Evolutionary conservation across 176 grass and related monocot genomes (phyloP).

Genomic region (Saccharum officinarum): DNA sequence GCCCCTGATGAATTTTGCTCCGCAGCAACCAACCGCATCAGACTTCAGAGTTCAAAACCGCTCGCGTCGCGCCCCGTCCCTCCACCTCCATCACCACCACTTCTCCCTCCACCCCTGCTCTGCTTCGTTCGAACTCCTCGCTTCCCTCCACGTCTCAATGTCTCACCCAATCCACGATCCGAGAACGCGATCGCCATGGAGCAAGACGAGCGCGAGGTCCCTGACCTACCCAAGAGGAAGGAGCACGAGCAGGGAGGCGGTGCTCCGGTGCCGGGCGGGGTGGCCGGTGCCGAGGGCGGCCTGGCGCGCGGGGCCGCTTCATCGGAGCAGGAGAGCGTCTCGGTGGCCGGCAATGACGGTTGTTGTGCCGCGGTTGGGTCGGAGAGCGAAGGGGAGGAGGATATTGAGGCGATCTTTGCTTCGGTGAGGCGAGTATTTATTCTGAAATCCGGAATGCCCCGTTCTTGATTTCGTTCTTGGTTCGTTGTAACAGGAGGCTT

Average conservation of each 20-base stretch:
- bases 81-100: background rate
- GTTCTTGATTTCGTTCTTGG: too few species aligned
- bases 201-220: background rate
- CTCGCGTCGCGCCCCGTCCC: too few species aligned
- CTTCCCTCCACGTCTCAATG: background rate
- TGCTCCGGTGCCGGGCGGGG: background rate
- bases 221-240: background rate
- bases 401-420: background rate
- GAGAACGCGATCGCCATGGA: conserved; percentile 16
- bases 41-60: too few species aligned
- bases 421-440: too few species aligned
- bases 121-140: background rate
- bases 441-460: too few species aligned
- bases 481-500: too few species aligned
- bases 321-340: background rate
- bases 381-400: background rate
- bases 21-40: too few species aligned
- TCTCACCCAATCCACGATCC: background rate
- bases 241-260: background rate
- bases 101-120: background rate
- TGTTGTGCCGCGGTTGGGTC: too few species aligned
- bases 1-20: too few species aligned
- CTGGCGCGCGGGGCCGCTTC: background rate
- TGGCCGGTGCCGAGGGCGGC: background rate
- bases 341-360: too few species aligned